Evolutionary conservation across 352 stramenopile genomes (phyloP).

Genomic region (Pythium grandisporangium): DNA sequence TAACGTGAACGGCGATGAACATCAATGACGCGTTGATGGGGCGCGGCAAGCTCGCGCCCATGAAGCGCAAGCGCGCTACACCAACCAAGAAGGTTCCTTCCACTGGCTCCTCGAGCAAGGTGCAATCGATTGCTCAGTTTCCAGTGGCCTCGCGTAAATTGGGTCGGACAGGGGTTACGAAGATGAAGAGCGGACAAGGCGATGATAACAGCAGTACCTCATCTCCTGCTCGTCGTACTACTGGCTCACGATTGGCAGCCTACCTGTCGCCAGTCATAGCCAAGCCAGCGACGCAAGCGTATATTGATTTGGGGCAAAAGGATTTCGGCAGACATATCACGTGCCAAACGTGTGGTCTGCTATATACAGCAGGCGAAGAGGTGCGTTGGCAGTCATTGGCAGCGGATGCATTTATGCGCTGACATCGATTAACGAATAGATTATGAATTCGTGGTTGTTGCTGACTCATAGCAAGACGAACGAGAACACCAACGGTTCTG

Average conservation of each 20-base stretch:
- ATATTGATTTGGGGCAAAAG: constrained; percentile 70
- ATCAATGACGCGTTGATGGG: constrained; percentile 42
- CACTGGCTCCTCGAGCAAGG: background rate
- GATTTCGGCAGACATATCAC: constrained; percentile 53
- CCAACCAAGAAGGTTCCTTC: constrained; percentile 8
- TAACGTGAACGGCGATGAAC: constrained; percentile 5
- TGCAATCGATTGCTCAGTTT: too few species aligned
- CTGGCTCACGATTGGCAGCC: background rate
- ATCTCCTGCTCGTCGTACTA: too few species aligned
- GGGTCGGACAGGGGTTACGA: too few species aligned
- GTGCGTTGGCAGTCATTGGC: constrained; percentile 7
- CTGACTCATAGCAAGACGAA: constrained; percentile 42
- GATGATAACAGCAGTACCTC: too few species aligned
- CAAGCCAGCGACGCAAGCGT: constrained; percentile 40
- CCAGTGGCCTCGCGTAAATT: too few species aligned
- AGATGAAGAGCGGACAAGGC: too few species aligned
- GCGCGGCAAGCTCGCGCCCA: constrained; percentile 16
- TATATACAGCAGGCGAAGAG: constrained; percentile 68
- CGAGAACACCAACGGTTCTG: constrained; percentile 62
- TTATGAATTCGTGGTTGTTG: background rate
- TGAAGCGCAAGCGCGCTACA: constrained; percentile 27
- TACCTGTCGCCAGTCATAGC: constrained; percentile 7
- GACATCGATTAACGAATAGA: background rate
- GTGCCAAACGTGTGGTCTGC: constrained; percentile 44
- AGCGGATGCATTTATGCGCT: background rate